Evolutionary conservation across 139 green algal species (phyloP).

Genomic region (Haematococcus sp.): DNA sequence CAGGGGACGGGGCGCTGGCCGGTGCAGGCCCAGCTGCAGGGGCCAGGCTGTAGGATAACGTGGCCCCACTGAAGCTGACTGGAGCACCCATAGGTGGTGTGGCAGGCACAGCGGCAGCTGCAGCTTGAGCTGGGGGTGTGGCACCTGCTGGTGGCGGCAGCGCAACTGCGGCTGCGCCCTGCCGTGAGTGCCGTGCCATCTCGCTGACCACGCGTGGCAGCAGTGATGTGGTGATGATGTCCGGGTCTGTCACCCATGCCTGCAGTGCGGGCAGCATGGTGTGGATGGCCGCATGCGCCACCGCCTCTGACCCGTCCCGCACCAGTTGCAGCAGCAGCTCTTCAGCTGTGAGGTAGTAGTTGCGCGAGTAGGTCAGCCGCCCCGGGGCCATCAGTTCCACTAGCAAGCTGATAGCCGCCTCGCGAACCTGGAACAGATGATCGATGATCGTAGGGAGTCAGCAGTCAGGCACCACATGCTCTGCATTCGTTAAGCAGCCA

Average conservation of each 20-base stretch:
- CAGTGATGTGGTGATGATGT: conserved; percentile 13
- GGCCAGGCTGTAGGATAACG: not conserved
- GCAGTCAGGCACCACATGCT: too few species aligned
- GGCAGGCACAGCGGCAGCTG: not conserved
- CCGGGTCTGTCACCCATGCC: not conserved
- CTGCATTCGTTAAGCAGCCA: too few species aligned
- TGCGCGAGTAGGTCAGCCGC: conserved; percentile 20
- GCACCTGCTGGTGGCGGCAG: not conserved
- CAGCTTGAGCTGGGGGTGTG: not conserved
- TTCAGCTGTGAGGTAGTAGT: conserved; percentile 25
- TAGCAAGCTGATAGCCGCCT: conserved; percentile 16
- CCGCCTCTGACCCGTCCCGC: conserved; percentile 16
- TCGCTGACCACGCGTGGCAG: conserved; percentile 14
- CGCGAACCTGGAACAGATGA: conserved; percentile 36
- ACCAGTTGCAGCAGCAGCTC: conserved; percentile 19
- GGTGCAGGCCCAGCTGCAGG: not conserved
- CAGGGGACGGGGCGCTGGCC: not conserved
- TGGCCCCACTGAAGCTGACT: not conserved
- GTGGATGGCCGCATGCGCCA: conserved; percentile 11
- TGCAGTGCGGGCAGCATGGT: conserved; percentile 29
- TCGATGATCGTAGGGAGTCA: too few species aligned
- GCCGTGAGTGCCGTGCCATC: not conserved
- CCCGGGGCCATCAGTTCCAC: conserved; percentile 4
- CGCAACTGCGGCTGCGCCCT: not conserved
- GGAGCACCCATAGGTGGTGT: not conserved